These are phyloP conservation scores for Metarhizium humberi DNA, from an alignment of 2,329 filamentous ascomycete species.

Conservation along the genomic window DNA sequence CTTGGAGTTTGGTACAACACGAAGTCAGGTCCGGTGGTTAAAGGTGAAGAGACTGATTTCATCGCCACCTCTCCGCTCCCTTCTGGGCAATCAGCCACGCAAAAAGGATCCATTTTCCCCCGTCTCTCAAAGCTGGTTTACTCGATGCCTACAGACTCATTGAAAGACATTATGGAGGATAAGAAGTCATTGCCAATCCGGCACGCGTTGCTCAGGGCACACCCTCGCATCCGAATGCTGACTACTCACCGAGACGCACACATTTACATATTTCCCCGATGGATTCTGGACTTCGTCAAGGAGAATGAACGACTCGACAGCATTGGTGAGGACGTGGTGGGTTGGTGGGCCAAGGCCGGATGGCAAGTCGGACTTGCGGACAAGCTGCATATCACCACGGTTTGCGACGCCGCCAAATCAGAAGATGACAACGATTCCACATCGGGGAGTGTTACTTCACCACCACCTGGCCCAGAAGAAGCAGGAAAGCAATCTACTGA, in stretches of 20 bases:
- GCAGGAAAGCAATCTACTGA: not conserved
- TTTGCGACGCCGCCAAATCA: constrained; percentile 35
- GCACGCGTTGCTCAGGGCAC: constrained; percentile 63
- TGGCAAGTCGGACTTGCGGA: constrained; percentile 78
- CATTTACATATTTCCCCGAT: constrained; percentile 87
- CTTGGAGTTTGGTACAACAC: constrained; percentile 89
- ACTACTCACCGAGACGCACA: constrained; percentile 84
- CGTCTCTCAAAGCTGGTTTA: constrained; percentile 72
- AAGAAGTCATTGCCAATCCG: constrained; percentile 65
- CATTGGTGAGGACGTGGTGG: constrained; percentile 82
- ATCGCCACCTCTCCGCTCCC: constrained; percentile 66
- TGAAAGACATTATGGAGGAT: constrained; percentile 74
- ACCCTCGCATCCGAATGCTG: constrained; percentile 70
- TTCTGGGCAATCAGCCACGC: constrained; percentile 32
- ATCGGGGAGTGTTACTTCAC: constrained; percentile 19
- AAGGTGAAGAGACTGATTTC: constrained; percentile 90
- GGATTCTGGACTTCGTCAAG: constrained; percentile 78
- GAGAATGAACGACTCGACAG: constrained; percentile 76
- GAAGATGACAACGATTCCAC: constrained; percentile 27
- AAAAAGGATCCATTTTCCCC: constrained; percentile 54
- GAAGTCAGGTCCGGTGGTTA: constrained; percentile 63
- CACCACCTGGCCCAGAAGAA: constrained; percentile 8
- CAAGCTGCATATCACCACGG: constrained; percentile 64
- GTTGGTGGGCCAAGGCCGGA: constrained; percentile 90
- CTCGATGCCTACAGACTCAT: constrained; percentile 77